A percentile compares a stretch with the other conserved stretches of the same genome.
These are phyloP conservation scores for Cylindrodendrum hubeiense DNA, from an alignment of 2,329 filamentous ascomycete genomes.

Conservation along the genomic window DNA sequence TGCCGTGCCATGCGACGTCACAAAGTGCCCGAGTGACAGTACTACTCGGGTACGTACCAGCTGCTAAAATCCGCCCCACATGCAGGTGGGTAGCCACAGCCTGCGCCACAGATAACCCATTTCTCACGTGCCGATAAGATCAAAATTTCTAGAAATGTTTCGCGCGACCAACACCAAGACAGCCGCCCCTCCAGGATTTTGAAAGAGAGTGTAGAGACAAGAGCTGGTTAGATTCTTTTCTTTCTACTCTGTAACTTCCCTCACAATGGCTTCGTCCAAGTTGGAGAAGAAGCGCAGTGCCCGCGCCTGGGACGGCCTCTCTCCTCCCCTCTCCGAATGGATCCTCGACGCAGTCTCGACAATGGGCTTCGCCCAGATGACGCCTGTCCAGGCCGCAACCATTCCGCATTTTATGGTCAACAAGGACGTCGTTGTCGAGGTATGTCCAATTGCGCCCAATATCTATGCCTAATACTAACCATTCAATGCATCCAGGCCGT, in stretches of 20 bases:
- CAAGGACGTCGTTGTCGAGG: constrained; percentile 93
- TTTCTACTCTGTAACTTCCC: background rate
- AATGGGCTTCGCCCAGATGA: constrained; percentile 90
- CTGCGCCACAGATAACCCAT: constrained; percentile 27
- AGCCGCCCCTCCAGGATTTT: constrained; percentile 34
- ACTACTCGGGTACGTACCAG: background rate
- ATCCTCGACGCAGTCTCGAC: constrained; percentile 84
- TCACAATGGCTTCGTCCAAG: constrained; percentile 50
- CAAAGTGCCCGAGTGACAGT: background rate
- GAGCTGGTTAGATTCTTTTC: background rate
- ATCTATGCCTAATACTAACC: constrained; percentile 4
- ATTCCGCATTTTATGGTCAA: constrained; percentile 90
- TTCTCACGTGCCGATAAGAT: constrained; percentile 51
- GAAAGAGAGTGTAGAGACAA: background rate
- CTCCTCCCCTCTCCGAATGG: constrained; percentile 70
- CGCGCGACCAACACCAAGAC: constrained; percentile 31
- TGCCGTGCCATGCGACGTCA: background rate
- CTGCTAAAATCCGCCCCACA: background rate
- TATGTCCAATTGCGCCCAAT: constrained; percentile 44
- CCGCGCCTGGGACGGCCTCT: constrained; percentile 59
- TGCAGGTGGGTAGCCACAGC: too few species aligned
- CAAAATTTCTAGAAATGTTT: constrained; percentile 46
- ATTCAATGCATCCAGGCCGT: constrained; percentile 69
- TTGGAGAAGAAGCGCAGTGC: constrained; percentile 57
- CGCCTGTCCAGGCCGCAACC: constrained; percentile 93